Evolutionary conservation across 2,329 filamentous ascomycete genomes (phyloP).

Genomic region (Penicillium sp.): DNA sequence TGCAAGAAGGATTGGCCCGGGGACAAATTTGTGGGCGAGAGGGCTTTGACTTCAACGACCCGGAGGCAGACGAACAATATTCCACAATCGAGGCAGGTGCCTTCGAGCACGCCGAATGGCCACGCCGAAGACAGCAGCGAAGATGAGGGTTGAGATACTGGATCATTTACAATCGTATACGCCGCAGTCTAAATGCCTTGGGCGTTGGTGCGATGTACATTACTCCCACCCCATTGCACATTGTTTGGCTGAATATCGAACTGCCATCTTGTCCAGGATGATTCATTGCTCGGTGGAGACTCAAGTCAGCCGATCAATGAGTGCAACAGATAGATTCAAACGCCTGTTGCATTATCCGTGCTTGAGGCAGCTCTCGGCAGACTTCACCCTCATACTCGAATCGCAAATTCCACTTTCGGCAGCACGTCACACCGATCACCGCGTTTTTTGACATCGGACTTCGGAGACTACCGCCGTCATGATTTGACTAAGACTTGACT

Average conservation of each 20-base stretch:
- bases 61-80: conserved; percentile 6
- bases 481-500: not conserved
- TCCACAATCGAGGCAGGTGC: not conserved
- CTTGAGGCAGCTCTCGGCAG: not conserved
- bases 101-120: not conserved
- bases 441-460: not conserved
- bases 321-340: not conserved
- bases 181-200: not conserved
- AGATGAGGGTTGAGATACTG: conserved; percentile 1
- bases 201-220: not conserved
- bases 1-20: conserved; percentile 51
- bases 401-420: not conserved
- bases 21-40: conserved; percentile 51
- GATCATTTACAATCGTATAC: not conserved
- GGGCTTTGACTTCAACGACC: conserved; percentile 33
- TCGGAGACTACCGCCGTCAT: not conserved
- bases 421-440: not conserved
- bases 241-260: not conserved
- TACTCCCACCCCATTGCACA: not conserved
- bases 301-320: not conserved
- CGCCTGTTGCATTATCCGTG: not conserved
- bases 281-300: not conserved
- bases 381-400: not conserved
- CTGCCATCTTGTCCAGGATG: not conserved
- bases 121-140: conserved; percentile 5